Evolutionary conservation across 2,329 filamentous ascomycete genomes (phyloP).

Genomic region (Tolypocladium endophyticum): DNA sequence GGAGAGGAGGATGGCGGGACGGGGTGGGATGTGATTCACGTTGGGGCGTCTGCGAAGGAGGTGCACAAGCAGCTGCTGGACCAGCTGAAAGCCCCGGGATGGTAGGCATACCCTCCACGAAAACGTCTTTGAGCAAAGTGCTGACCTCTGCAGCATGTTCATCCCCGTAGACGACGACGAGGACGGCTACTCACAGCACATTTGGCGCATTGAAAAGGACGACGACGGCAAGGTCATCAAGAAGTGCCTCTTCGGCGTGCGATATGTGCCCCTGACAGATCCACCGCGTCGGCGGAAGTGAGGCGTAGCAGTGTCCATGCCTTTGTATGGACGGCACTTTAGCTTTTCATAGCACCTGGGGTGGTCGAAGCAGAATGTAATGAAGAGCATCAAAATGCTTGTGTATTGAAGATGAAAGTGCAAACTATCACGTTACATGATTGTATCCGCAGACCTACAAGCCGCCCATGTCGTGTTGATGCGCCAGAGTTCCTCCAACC

Average conservation of each 20-base stretch:
- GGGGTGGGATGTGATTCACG: slow-evolving; percentile 88
- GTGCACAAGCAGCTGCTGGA: slow-evolving; percentile 63
- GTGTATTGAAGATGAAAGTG: neutral
- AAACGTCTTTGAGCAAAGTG: neutral
- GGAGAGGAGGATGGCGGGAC: slow-evolving; percentile 36
- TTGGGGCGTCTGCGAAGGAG: slow-evolving; percentile 72
- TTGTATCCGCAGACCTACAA: neutral
- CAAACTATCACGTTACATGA: neutral
- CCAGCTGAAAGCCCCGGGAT: slow-evolving; percentile 70
- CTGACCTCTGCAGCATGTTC: slow-evolving; percentile 45
- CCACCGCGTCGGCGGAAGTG: slow-evolving; percentile 30
- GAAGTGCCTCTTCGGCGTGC: slow-evolving; percentile 57
- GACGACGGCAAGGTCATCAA: slow-evolving; percentile 47
- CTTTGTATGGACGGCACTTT: neutral
- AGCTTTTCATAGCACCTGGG: neutral
- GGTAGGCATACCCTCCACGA: slow-evolving; percentile 24
- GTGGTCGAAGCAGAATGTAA: neutral
- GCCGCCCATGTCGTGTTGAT: neutral
- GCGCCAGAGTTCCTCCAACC: neutral
- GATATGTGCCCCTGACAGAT: slow-evolving; percentile 70
- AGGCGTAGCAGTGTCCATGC: neutral
- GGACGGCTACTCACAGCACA: slow-evolving; percentile 43
- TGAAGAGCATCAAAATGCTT: neutral
- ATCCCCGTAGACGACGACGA: slow-evolving; percentile 58
- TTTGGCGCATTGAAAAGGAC: slow-evolving; percentile 68